Base-by-base conservation (phyloP, 305 asterid genomes). In the Plantago rigida region DNA sequence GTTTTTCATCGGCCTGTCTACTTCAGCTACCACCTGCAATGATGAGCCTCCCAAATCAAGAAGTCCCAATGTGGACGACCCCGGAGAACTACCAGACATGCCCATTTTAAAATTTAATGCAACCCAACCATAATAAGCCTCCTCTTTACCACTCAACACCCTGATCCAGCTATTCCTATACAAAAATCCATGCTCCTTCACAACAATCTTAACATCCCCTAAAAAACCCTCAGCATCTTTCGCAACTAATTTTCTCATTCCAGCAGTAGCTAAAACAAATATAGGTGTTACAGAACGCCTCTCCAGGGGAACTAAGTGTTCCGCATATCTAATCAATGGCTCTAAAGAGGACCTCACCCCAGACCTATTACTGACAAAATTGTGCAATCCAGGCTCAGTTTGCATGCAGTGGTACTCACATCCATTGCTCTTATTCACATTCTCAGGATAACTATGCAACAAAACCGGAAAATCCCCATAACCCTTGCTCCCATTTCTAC, bases 31-130 rank as follows among this genome's bases (percentile, higher is more conserved):
- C 59, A 88, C 83, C 72, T 88, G 96, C 78, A 88, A 77, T 1
- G 96, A 85, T 0, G 95, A 88, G 54, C 96, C 95, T 54, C 96
- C 96, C 64, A 88, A 73, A 79, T 88, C 96, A 47, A 88, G 88
- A 66, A 88, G 92, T 53, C 95, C 93, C 65, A 85, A 73, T 3
- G 90, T 79, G 56, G 82, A 59, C 6, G 60, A 7, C 67, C 72
- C 76, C 10, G 75, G 74, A 8, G 78, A 36, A 51, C 75, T 77
- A 49, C 73, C 62, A 39, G 85, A 76, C 47, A 75, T 53, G 22
- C 93, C 83, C 88, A 82, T 78, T 65, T 76, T 78, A 63, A 73
- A 86, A 58, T 88, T 88, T 75, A 88, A 62, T 0, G 90, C 87
- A 68, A 75, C 78, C 95, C 96, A 88, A 58, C 93, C 95, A 50